These are phyloP conservation scores for Lathyrus aphaca DNA, from an alignment of 306 rosid genomes.

Conservation along the genomic window DNA sequence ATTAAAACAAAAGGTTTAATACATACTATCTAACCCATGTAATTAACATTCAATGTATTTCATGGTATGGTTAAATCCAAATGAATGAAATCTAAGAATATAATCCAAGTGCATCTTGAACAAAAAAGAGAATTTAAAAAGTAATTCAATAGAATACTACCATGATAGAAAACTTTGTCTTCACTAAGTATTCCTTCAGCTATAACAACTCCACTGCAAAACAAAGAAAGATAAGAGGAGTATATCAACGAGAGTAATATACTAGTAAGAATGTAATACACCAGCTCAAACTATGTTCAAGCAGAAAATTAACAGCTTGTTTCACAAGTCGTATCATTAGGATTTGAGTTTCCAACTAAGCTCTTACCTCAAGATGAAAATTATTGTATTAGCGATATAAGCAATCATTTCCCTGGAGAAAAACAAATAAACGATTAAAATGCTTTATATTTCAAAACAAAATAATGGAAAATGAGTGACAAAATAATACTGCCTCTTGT, in stretches of 20 bases:
- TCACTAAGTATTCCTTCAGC: conserved; percentile 72
- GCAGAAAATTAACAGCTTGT: conserved; percentile 24
- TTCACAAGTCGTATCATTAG: conserved; percentile 30
- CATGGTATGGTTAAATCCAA: not conserved
- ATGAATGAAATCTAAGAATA: conserved; percentile 17
- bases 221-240: conserved; percentile 20
- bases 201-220: conserved; percentile 87
- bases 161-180: conserved; percentile 48
- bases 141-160: conserved; percentile 52
- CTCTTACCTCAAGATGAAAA: conserved; percentile 88
- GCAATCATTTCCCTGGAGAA: conserved; percentile 94
- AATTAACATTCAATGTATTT: too few species aligned
- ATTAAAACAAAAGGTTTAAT: too few species aligned
- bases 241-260: conserved; percentile 33
- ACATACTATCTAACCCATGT: too few species aligned
- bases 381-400: conserved; percentile 87
- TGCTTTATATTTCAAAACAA: conserved; percentile 9
- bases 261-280: conserved; percentile 13
- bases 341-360: conserved; percentile 18
- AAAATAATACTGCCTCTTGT: not conserved
- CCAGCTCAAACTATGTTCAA: conserved; percentile 15
- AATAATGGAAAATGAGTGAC: not conserved
- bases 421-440: conserved; percentile 35
- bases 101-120: conserved; percentile 15
- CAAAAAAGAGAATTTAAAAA: conserved; percentile 13